Percentiles rank a stretch among this genome's conserved stretches.
Evolutionary conservation across 192 early-diverging fungal genomes (phyloP).

Genomic region (Linnemannia hyalina): DNA sequence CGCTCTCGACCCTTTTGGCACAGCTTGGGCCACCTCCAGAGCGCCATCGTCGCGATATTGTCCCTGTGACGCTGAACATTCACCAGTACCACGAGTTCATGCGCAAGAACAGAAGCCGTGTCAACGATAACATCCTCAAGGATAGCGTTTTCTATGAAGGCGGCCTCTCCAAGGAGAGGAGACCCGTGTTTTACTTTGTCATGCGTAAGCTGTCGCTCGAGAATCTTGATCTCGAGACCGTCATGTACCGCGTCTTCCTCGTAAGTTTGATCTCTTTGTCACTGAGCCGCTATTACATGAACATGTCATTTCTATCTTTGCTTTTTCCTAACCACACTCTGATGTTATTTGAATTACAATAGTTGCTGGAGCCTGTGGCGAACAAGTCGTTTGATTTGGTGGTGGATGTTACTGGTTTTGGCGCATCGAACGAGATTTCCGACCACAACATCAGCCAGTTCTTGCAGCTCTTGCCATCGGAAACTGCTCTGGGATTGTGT

Average conservation of each 20-base stretch:
- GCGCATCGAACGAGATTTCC: constrained; percentile 83
- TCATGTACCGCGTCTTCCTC: constrained; percentile 82
- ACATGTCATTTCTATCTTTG: neutral
- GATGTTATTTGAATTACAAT: neutral
- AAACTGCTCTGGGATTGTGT: constrained; percentile 73
- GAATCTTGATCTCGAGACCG: constrained; percentile 85
- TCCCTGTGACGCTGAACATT: constrained; percentile 54
- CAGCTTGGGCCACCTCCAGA: constrained; percentile 92
- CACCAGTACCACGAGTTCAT: constrained; percentile 76
- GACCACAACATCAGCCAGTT: constrained; percentile 82
- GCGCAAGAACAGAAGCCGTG: constrained; percentile 75
- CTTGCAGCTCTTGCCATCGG: constrained; percentile 77
- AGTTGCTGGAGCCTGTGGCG: constrained; percentile 75
- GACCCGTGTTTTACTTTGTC: constrained; percentile 90
- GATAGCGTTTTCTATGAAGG: constrained; percentile 88
- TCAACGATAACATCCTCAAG: constrained; percentile 73
- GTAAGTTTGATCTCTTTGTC: constrained; percentile 51
- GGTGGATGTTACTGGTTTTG: constrained; percentile 87
- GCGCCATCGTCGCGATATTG: constrained; percentile 64
- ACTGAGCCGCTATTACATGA: neutral
- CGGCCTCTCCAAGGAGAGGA: constrained; percentile 75
- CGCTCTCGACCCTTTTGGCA: constrained; percentile 86
- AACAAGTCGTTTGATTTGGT: constrained; percentile 84
- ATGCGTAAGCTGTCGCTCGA: constrained; percentile 81
- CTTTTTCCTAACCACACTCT: neutral